Conservation (phyloP, 1,284 basidiomycete species). For the Irpex sp. region DNA sequence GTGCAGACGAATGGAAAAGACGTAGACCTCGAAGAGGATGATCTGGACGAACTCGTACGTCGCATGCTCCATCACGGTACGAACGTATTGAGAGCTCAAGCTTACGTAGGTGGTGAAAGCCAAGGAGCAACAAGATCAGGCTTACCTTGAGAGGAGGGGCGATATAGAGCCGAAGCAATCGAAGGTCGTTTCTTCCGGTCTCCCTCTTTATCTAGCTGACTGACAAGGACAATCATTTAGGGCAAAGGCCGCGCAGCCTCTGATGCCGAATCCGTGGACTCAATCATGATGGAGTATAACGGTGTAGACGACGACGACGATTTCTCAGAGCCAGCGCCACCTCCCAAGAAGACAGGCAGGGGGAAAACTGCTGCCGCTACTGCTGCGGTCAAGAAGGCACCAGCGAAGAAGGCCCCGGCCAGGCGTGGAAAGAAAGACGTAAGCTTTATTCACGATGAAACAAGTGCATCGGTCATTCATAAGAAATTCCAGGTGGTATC, state of each 20-base stretch:
- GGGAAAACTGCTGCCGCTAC: constrained; percentile 30
- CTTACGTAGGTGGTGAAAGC: constrained; percentile 55
- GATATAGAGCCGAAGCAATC: constrained; percentile 19
- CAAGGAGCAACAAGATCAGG: constrained; percentile 62
- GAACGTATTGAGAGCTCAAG: not conserved
- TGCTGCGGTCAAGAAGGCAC: constrained; percentile 24
- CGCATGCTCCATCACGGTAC: not conserved
- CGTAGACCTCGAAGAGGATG: constrained; percentile 64
- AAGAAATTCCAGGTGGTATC: constrained; percentile 21
- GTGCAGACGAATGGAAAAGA: constrained; percentile 49
- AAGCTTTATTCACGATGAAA: constrained; percentile 1
- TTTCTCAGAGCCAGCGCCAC: constrained; percentile 46
- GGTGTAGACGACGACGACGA: constrained; percentile 16
- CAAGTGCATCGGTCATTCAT: not conserved
- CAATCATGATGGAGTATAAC: constrained; percentile 51
- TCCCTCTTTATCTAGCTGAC: not conserved
- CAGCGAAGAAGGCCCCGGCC: constrained; percentile 43
- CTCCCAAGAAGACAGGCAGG: constrained; percentile 45
- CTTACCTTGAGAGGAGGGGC: constrained; percentile 45
- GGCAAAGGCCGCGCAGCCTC: constrained; percentile 49
- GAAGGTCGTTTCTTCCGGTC: constrained; percentile 18
- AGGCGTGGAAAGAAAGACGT: constrained; percentile 49
- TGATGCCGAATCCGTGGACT: constrained; percentile 66
- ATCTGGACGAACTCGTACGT: constrained; percentile 70
- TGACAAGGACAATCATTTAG: constrained; percentile 7